These are phyloP conservation scores for Pyracantha coccinea DNA, from an alignment of 331 rosid species.

Conservation along the genomic window DNA sequence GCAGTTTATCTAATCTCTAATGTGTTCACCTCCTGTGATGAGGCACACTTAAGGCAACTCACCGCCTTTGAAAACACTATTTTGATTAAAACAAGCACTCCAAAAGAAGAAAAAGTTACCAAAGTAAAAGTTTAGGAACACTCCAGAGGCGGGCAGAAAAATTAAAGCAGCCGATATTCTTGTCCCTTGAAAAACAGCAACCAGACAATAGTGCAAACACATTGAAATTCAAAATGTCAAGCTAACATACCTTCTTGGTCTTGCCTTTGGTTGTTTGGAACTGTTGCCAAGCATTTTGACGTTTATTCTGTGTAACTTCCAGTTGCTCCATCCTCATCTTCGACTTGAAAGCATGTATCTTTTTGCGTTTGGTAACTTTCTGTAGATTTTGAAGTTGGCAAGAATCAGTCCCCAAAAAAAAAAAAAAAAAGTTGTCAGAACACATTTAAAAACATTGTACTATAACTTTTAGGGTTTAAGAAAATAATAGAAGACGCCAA, in stretches of 20 bases:
- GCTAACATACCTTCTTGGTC: slow-evolving; percentile 68
- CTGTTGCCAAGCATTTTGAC: slow-evolving; percentile 99
- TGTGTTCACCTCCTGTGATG: background rate
- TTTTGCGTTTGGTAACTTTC: slow-evolving; percentile 89
- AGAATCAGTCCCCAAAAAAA: background rate
- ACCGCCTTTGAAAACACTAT: background rate
- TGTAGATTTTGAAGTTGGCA: slow-evolving; percentile 25
- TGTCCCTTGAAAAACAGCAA: background rate
- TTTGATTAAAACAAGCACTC: background rate
- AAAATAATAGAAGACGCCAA: too few relatives aligned
- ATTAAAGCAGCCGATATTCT: background rate
- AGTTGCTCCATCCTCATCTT: slow-evolving; percentile 92
- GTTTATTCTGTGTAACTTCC: slow-evolving; percentile 92
- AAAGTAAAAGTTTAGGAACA: background rate
- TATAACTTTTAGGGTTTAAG: background rate
- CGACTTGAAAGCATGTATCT: slow-evolving; percentile 93
- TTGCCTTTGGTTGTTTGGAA: slow-evolving; percentile 92
- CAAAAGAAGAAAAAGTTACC: background rate
- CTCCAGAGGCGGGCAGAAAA: background rate
- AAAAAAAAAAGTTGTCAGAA: background rate
- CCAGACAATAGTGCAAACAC: background rate
- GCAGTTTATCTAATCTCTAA: background rate
- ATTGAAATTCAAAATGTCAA: background rate
- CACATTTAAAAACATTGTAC: background rate
- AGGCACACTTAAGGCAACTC: background rate